phyloP scores from a whole-genome alignment of 345 rosid genomes.

The Passiflora organensis region DNA sequence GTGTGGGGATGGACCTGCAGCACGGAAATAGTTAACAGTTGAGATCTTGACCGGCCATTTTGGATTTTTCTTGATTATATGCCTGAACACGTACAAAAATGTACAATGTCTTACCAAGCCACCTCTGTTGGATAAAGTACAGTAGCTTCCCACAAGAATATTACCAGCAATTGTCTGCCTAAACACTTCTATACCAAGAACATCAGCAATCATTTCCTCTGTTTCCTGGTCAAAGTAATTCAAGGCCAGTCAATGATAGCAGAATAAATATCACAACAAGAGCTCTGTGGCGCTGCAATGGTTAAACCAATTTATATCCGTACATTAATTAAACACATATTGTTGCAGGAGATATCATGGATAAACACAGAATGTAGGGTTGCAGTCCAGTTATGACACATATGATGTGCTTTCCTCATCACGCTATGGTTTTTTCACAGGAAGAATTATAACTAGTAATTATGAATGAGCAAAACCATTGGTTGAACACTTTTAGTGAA shows the following conservation, averaged over 20 bases:
- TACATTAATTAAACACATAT: no score
- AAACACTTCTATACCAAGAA: slow-evolving; percentile 92
- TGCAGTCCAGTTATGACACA: no score
- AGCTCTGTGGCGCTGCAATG: not conserved
- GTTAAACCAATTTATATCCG: not conserved
- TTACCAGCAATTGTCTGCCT: slow-evolving; percentile 93
- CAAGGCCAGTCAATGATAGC: not conserved
- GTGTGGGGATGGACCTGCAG: slow-evolving; percentile 93
- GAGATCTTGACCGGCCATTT: not conserved
- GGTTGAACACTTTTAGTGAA: no score
- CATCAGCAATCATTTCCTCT: slow-evolving; percentile 89
- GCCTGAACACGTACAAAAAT: not conserved
- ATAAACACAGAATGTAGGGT: no score
- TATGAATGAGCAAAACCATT: no score
- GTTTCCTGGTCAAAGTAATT: slow-evolving; percentile 32
- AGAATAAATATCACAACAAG: slow-evolving; percentile 27
- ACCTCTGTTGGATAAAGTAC: slow-evolving; percentile 80
- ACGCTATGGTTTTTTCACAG: no score
- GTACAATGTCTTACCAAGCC: slow-evolving; percentile 54
- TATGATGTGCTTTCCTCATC: no score
- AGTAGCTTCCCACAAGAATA: slow-evolving; percentile 89
- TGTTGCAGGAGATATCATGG: no score
- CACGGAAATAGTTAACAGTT: not conserved
- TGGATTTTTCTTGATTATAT: not conserved
- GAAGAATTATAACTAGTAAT: no score